phyloP scores from a whole-genome alignment of 331 rosid species.

The Ulmus americana region DNA sequence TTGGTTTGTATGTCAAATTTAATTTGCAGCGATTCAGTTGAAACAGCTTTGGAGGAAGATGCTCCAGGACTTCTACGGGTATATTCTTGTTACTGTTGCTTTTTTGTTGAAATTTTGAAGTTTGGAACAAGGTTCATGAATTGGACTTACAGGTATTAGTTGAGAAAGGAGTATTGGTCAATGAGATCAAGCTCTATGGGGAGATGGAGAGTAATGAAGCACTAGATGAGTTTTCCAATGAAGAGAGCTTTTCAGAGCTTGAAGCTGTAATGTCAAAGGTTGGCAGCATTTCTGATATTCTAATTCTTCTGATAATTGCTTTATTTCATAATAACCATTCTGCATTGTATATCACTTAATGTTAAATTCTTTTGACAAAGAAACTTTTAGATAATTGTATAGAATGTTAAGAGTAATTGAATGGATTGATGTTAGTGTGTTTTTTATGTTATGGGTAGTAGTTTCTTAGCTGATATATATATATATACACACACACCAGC shows the following conservation, averaged over 20 bases:
- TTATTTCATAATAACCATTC: conserved; percentile 12
- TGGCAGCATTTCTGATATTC: conserved; percentile 16
- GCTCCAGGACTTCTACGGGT: conserved; percentile 98
- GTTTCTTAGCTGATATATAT: too few species aligned
- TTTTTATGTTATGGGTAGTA: too few species aligned
- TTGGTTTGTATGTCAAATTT: not conserved
- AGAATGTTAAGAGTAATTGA: too few species aligned
- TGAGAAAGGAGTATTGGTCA: conserved; percentile 61
- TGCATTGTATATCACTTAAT: not conserved
- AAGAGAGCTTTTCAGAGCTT: conserved; percentile 65
- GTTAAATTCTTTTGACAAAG: not conserved
- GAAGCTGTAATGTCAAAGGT: conserved; percentile 79
- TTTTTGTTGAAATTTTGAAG: conserved; percentile 3
- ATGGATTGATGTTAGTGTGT: too few species aligned
- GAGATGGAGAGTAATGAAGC: conserved; percentile 59
- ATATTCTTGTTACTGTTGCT: conserved; percentile 24
- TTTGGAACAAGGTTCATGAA: conserved; percentile 27
- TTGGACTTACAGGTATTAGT: conserved; percentile 56
- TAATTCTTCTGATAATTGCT: conserved; percentile 13
- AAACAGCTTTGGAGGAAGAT: conserved; percentile 89
- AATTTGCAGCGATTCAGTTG: conserved; percentile 69
- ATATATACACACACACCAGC: too few species aligned
- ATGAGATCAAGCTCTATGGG: conserved; percentile 82
- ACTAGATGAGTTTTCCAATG: conserved; percentile 55
- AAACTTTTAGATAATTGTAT: too few species aligned